Evolutionary conservation across 495 filamentous ascomycete genomes (phyloP), one percentile per base, ranked within the genome.

Genomic region (Xylona heveae): DNA sequence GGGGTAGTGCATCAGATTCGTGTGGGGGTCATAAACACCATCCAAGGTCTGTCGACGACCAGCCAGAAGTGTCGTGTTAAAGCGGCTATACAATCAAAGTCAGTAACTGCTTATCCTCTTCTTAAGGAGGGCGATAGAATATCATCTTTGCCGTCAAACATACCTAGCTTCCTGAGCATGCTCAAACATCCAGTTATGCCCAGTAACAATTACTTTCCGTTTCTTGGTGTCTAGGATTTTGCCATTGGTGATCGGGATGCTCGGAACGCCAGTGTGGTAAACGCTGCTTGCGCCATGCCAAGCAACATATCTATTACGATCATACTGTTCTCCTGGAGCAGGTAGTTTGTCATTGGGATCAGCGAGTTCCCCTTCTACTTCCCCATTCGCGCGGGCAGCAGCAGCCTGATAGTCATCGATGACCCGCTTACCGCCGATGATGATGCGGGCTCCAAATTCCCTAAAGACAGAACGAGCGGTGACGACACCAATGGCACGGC

Each of bases 251-350:
- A 71, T 53, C 1, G 85, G 84, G 10, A 84, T 66, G 17, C 74
- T 71, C 1, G 83, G 79, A 0, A 61, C 70, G 19, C 68, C 73
- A 1, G 79, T 78, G 43, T 94, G 83, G 45, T 97, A 97, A 8
- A 97, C 88, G 24, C 72, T 71, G 42, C 84, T 94, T 13, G 88
- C 88, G 17, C 88, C 88, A 45, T 92, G 82, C 88, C 88, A 97
- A 10, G 88, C 88, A 2, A 97, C 88, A 43, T 93, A 97, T 42
- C 91, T 83, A 42, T 94, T 92, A 43, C 75, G 72, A 54, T 94
- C 90, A 53, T 94, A 94, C 3, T 64, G 52, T 41, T 83, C 74
- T 9, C 77, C 75, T 8, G 67, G 64, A 6, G 56, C 46, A 2
- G 75, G 75, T 12, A 84, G 61, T 34, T 62, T 62, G 46, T 94